Evolutionary conservation across 2,329 filamentous ascomycete species (phyloP).

Genomic region (Phoma sp.): DNA sequence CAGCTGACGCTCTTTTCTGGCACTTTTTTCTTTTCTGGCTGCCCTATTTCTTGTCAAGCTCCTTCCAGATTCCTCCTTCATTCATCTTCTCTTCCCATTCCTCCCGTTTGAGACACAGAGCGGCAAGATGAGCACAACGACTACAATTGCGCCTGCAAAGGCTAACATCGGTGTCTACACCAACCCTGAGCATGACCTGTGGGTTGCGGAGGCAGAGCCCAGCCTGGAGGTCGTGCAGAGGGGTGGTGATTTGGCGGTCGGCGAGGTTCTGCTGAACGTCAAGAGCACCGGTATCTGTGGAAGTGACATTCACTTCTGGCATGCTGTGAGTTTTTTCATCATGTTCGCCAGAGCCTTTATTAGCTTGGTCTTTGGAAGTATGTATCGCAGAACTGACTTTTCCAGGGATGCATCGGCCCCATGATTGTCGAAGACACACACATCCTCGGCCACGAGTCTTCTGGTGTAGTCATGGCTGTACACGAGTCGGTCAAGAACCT

Average conservation of each 20-base stretch:
- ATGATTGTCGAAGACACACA: slow-evolving; percentile 92
- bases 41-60: slow-evolving; percentile 8
- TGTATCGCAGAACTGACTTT: slow-evolving; percentile 4
- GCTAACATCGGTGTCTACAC: slow-evolving; percentile 96
- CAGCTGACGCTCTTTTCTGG: slow-evolving; percentile 14
- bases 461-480: slow-evolving; percentile 79
- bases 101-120: slow-evolving; percentile 13
- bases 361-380: background rate
- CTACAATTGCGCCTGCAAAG: slow-evolving; percentile 65
- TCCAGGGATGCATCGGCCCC: slow-evolving; percentile 79
- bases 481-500: slow-evolving; percentile 80
- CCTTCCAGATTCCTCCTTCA: background rate
- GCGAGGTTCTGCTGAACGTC: slow-evolving; percentile 86
- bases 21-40: background rate
- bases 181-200: slow-evolving; percentile 89
- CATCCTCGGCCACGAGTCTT: slow-evolving; percentile 93
- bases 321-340: slow-evolving; percentile 61
- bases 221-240: slow-evolving; percentile 75
- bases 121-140: slow-evolving; percentile 42
- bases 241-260: slow-evolving; percentile 72
- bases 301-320: slow-evolving; percentile 97
- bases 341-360: background rate
- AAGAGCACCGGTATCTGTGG: slow-evolving; percentile 97
- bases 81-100: slow-evolving; percentile 19
- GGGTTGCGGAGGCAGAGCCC: slow-evolving; percentile 81